Evolutionary conservation across 768 basidiomycete species (phyloP).

Genomic region (Lactifluus subvellereus): DNA sequence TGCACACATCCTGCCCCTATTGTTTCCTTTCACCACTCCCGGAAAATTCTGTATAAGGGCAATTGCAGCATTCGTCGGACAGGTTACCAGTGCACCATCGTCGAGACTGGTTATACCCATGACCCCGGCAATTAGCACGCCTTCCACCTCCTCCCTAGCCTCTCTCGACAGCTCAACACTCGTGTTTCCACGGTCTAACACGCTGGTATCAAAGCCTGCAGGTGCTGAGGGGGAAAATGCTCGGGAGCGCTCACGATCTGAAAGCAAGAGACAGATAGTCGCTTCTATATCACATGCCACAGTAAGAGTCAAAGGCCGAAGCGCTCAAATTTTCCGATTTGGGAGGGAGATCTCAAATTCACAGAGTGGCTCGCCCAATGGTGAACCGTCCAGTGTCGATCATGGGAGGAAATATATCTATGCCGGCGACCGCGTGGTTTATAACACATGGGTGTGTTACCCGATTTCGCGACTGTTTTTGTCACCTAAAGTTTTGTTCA

Average conservation of each 20-base stretch:
- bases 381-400: constrained; percentile 2
- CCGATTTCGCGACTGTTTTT: not conserved
- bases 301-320: not conserved
- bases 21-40: constrained; percentile 71
- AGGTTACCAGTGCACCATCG: constrained; percentile 49
- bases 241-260: too few relatives aligned
- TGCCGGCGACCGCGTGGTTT: constrained; percentile 60
- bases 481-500: not conserved
- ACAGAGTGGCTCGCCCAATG: not conserved
- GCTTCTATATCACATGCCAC: not conserved
- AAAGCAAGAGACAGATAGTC: not conserved
- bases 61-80: constrained; percentile 66
- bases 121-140: not conserved
- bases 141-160: not conserved
- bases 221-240: too few relatives aligned
- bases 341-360: not conserved
- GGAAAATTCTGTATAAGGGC: constrained; percentile 77
- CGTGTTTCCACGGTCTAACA: not conserved
- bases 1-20: constrained; percentile 67
- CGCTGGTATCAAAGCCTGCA: not conserved
- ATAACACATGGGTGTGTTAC: constrained; percentile 40
- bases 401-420: constrained; percentile 14
- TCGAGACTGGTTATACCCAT: not conserved
- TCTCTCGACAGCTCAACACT: not conserved
- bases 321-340: not conserved